Evolutionary conservation across 495 filamentous ascomycete species (phyloP), one percentile per base, ranked within the genome.

Genomic region (Penicillium arizonense): DNA sequence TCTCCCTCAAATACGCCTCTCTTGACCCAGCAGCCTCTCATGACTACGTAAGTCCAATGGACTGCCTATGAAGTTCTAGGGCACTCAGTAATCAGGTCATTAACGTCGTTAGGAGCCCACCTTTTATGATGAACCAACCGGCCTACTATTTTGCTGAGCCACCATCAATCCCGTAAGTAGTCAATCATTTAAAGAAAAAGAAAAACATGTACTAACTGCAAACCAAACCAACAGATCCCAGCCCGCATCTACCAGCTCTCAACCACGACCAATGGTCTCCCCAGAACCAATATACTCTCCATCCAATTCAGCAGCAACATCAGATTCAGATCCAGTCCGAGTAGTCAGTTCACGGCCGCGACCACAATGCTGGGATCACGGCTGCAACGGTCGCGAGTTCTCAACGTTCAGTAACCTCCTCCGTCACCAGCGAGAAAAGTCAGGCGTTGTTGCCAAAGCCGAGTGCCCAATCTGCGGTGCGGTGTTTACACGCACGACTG

Each of bases 391-490:
- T 24, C 85, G 91, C 13, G 87, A 94, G 59, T 96, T 96, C 65
- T 95, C 90, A 2, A 96, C 91, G 11, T 96, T 96, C 65, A 95
- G 90, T 83, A 96, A 96, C 66, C 81, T 96, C 0, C 77, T 96
- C 5, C 81, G 91, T 34, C 91, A 96, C 63, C 91, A 96, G 64
- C 82, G 91, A n/a, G 91, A 96, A 66, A 96, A 94, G 65, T 93
- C 89, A 2, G 91, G 91, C 8, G 89, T 88, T 14, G 90, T 92
- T 33, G 75, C 87, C 9, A 96, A 96, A 68, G 89, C 90, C 12
- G 84, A 84, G 37, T 96, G 91, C 57, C 90, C 89, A 13, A 83
- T 89, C 51, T 96, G 91, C 62, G 89, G 90, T 14, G 90, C 91
- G 8, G 90, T 95, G 50, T 96, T 96, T 53, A 96, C 91, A 13